Base-by-base conservation (phyloP, 1,284 basidiomycete species). In the Heterobasidion parviporum region DNA sequence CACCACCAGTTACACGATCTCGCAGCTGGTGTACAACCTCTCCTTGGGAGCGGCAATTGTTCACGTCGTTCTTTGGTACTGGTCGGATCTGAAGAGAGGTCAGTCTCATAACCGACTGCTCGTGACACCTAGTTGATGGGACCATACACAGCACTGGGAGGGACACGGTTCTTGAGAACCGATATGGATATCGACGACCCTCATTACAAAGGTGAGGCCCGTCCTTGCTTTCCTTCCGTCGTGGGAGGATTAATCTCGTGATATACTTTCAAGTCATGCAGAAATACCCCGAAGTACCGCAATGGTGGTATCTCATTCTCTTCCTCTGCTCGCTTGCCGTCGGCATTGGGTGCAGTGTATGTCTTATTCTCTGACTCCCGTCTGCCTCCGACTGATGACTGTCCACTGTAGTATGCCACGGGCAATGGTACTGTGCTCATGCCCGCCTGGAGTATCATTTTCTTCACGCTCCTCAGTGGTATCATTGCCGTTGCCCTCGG, bases 251-350 rank as follows among this genome's bases (percentile, higher is more conserved):
- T 41, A 10, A 41, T 26, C 26, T 26, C 4, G 26, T 26, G 26
- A 26, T 26, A 4, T 5, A 26, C 26, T 26, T 26, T 5, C 5
- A 0, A 26, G 60, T 20, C 9, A 80, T 81, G 79, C 70, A 72
- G 60, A 75, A 75, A 57, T 80, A 81, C 62, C 64, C 68, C 32
- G 78, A 80, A 60, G 79, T 81, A 3, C 82, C 82, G 4, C 74
- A 75, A 59, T 79, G 74, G 74, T 80, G 74, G 64, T 83, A 82
- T 59, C 63, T 65, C 0, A 43, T 65, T 0, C 60, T 82, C 15
- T 79, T 83, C 60, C 15, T 78, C 12, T 58, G 67, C n/a, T 78
- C 79, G 0, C 65, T 84, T 16, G 76, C 59, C n/a, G 70, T 83
- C 50, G 76, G 76, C 33, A 78, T 84, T 56, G 79, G 78, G 18